Evolutionary conservation across 345 rosid species (phyloP).

Genomic region (Durio zibethinus): DNA sequence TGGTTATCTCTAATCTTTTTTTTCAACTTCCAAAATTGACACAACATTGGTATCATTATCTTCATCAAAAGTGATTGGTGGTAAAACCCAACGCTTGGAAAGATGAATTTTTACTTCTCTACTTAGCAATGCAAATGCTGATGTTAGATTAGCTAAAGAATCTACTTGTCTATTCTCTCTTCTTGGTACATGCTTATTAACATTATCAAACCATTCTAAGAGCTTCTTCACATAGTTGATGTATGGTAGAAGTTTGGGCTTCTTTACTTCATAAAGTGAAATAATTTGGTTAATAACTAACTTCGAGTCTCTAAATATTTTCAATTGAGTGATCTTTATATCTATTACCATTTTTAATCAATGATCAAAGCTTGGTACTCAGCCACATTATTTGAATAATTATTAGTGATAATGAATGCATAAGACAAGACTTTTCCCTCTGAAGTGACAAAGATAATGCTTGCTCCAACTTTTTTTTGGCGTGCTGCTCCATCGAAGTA

Average conservation of each 20-base stretch:
- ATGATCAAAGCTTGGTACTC: neutral
- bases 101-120: neutral
- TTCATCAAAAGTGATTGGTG: neutral
- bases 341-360: neutral
- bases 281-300: neutral
- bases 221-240: neutral
- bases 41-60: neutral
- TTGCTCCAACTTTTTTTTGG: neutral
- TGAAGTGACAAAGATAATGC: neutral
- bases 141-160: neutral
- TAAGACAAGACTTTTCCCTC: too few relatives aligned
- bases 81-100: neutral
- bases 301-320: neutral
- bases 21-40: too few relatives aligned
- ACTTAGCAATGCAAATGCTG: too few relatives aligned
- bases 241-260: neutral
- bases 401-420: neutral
- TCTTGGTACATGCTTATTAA: neutral
- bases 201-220: neutral
- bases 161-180: too few relatives aligned
- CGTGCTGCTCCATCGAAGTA: too few relatives aligned
- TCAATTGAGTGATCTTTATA: neutral
- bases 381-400: neutral
- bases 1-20: too few relatives aligned
- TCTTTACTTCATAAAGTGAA: neutral